Evolutionary conservation across 2,329 filamentous ascomycete species (phyloP).

Genomic region (Ophiobolus disseminans): DNA sequence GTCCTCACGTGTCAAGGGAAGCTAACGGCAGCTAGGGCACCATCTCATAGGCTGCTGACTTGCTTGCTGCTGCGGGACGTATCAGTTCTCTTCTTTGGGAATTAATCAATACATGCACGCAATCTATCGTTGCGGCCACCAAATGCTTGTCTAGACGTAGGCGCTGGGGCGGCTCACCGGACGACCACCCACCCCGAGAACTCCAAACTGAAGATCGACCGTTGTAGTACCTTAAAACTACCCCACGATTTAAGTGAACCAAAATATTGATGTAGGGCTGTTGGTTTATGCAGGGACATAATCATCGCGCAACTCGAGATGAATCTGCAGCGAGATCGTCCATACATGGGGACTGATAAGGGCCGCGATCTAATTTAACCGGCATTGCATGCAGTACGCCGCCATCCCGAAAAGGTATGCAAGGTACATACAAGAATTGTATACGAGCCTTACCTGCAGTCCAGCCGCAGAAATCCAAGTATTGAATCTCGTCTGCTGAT

Average conservation of each 20-base stretch:
- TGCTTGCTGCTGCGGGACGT: no score
- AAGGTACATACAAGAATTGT: background rate
- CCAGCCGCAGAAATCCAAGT: slow-evolving; percentile 2
- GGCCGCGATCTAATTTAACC: background rate
- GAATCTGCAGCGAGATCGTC: background rate
- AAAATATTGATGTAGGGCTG: background rate
- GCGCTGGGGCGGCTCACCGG: background rate
- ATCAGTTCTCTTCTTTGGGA: no score
- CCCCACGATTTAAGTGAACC: background rate
- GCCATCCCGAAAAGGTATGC: background rate
- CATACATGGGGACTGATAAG: background rate
- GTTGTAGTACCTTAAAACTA: no score
- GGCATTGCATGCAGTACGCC: background rate
- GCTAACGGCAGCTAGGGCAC: no score
- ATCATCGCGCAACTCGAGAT: background rate
- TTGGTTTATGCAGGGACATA: background rate
- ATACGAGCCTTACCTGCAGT: background rate
- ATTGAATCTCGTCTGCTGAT: slow-evolving; percentile 1
- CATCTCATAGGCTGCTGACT: no score
- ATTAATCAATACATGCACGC: slow-evolving; percentile 1
- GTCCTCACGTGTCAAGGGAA: no score
- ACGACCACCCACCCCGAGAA: background rate
- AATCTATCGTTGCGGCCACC: background rate
- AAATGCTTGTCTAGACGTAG: background rate
- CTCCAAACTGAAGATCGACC: background rate